These are phyloP conservation scores for Coriaria nepalensis DNA, from an alignment of 306 rosid genomes.

Conservation along the genomic window DNA sequence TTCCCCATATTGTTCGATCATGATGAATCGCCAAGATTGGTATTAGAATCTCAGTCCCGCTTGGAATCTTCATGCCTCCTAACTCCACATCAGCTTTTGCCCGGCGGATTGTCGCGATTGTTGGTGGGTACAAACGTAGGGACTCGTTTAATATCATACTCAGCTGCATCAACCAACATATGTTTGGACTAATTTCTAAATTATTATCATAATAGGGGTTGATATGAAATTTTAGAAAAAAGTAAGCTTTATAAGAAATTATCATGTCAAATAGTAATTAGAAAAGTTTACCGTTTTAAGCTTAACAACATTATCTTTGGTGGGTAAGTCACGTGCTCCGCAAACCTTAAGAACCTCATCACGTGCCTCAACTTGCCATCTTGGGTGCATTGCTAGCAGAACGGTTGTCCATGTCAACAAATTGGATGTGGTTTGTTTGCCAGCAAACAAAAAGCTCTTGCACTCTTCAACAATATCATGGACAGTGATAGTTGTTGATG, in stretches of 20 bases:
- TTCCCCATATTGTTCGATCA: conserved; percentile 68
- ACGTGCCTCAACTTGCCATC: conserved; percentile 92
- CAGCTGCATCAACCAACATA: conserved; percentile 31
- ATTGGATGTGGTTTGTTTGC: conserved; percentile 96
- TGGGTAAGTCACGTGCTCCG: conserved; percentile 77
- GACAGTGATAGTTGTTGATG: conserved; percentile 33
- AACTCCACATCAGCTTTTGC: conserved; percentile 59
- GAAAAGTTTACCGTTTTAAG: conserved; percentile 63
- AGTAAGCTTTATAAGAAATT: not conserved
- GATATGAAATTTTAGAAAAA: not conserved
- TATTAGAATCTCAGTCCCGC: conserved; percentile 70
- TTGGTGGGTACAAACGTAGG: conserved; percentile 68
- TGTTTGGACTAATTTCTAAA: no score
- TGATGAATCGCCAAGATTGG: conserved; percentile 95
- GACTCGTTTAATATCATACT: conserved; percentile 86
- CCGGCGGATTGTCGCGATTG: conserved; percentile 68
- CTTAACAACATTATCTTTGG: conserved; percentile 59
- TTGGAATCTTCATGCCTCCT: conserved; percentile 56
- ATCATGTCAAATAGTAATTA: not conserved
- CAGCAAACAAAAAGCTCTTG: conserved; percentile 97
- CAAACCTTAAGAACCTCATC: conserved; percentile 67
- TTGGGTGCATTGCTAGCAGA: conserved; percentile 93
- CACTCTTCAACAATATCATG: conserved; percentile 93
- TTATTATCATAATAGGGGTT: conserved; percentile 5
- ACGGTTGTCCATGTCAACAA: conserved; percentile 96